These are phyloP conservation scores for Fragosphaeria purpurea DNA, from an alignment of 2,329 filamentous ascomycete species.

Conservation along the genomic window DNA sequence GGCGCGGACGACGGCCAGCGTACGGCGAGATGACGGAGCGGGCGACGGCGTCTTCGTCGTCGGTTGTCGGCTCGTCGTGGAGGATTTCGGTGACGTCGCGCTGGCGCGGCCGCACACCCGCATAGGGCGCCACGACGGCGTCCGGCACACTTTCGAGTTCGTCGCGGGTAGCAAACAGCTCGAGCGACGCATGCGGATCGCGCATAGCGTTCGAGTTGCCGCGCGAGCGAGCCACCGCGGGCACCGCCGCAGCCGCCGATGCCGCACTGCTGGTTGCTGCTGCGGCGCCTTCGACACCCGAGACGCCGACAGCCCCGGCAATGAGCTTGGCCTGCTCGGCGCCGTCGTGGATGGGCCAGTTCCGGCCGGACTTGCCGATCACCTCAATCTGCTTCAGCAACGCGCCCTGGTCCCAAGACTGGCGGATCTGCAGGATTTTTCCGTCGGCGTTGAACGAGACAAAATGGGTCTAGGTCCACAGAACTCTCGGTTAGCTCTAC, in stretches of 20 bases:
- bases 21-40: constrained; percentile 27
- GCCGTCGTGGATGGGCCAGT: constrained; percentile 90
- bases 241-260: constrained; percentile 19
- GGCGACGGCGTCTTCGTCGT: constrained; percentile 26
- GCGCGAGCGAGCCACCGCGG: constrained; percentile 31
- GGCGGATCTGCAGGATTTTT: constrained; percentile 78
- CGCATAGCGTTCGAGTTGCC: constrained; percentile 40
- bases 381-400: constrained; percentile 89
- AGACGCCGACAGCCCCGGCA: constrained; percentile 41
- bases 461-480: constrained; percentile 59
- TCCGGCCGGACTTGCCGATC: constrained; percentile 79
- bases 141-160: constrained; percentile 33
- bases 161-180: constrained; percentile 61
- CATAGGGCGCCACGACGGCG: constrained; percentile 52
- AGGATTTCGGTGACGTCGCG: constrained; percentile 66
- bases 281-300: constrained; percentile 39
- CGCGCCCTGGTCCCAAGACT: constrained; percentile 91
- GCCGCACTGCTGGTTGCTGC: constrained; percentile 2
- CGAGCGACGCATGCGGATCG: constrained; percentile 60
- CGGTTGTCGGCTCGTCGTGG: constrained; percentile 32
- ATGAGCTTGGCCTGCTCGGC: constrained; percentile 76
- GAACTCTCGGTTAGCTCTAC: constrained; percentile 2
- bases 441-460: constrained; percentile 68
- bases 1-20: constrained; percentile 45
- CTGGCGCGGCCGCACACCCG: constrained; percentile 49